phyloP scores from a whole-genome alignment of 169 alveolate genomes.

The Cryptosporidium tyzzeri region DNA sequence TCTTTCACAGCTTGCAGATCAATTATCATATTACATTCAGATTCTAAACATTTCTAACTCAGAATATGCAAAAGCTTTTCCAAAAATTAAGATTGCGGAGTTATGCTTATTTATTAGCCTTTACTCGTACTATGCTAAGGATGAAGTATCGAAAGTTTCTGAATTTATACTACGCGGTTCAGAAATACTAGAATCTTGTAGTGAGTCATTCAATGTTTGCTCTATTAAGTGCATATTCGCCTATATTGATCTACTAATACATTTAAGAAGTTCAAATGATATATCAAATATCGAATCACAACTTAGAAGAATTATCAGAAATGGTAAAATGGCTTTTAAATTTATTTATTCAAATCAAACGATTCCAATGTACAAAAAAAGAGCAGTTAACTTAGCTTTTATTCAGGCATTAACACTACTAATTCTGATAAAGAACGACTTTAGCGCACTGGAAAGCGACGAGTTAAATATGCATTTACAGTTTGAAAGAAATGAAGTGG shows the following conservation, averaged over 20 bases:
- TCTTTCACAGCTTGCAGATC: slow-evolving; percentile 54
- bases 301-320: neutral
- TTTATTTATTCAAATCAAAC: neutral
- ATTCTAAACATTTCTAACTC: neutral
- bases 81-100: slow-evolving; percentile 31
- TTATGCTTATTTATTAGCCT: slow-evolving; percentile 25
- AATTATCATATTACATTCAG: neutral
- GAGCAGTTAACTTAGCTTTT: neutral
- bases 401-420: slow-evolving; percentile 49
- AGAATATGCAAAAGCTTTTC: neutral
- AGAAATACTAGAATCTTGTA: slow-evolving; percentile 12
- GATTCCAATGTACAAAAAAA: neutral
- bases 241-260: slow-evolving; percentile 19
- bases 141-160: slow-evolving; percentile 5
- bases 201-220: slow-evolving; percentile 32
- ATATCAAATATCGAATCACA: slow-evolving; percentile 13
- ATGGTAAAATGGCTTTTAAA: slow-evolving; percentile 23
- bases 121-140: slow-evolving; percentile 17
- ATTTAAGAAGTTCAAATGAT: slow-evolving; percentile 11
- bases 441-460: neutral
- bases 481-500: neutral
- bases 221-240: slow-evolving; percentile 43
- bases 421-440: slow-evolving; percentile 13
- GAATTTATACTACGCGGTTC: neutral
- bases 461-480: slow-evolving; percentile 17